Percentiles rank a stretch among this genome's conserved stretches.
Conservation (phyloP, 208 protist species). For the Kentomonas sorsogonicus region DNA sequence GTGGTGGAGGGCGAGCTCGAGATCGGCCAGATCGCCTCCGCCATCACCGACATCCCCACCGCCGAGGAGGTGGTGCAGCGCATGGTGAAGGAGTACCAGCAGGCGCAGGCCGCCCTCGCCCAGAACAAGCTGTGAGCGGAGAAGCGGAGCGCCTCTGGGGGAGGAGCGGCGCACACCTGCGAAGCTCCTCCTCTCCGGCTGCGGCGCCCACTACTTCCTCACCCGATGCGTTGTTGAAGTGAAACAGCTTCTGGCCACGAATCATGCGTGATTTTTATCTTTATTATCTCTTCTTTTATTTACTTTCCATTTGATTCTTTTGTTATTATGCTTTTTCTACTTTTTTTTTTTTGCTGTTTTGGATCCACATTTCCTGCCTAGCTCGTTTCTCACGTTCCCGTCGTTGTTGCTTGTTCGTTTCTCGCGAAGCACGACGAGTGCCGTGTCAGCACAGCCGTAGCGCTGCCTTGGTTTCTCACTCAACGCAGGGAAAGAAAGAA, state of each 20-base stretch:
- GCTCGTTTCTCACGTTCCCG: neutral
- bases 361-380: neutral
- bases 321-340: constrained; percentile 3
- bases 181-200: too few relatives aligned
- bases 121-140: constrained; percentile 16
- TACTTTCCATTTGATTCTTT: constrained; percentile 3
- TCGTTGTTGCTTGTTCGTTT: neutral
- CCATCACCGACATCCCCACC: constrained; percentile 33
- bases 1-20: constrained; percentile 51
- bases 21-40: constrained; percentile 53
- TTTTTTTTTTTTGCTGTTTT: neutral
- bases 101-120: constrained; percentile 16
- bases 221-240: too few relatives aligned
- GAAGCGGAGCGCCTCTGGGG: neutral
- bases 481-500: too few relatives aligned
- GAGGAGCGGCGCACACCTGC: too few relatives aligned
- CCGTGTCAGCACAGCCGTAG: too few relatives aligned
- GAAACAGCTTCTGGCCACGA: too few relatives aligned
- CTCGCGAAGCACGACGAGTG: too few relatives aligned
- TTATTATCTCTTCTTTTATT: neutral
- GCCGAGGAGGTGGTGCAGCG: constrained; percentile 37
- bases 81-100: constrained; percentile 47
- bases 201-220: too few relatives aligned
- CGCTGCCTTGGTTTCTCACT: too few relatives aligned
- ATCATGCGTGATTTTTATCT: neutral